Conservation (phyloP, 2,329 filamentous ascomycete genomes). For the Escovopsis sp. region DNA sequence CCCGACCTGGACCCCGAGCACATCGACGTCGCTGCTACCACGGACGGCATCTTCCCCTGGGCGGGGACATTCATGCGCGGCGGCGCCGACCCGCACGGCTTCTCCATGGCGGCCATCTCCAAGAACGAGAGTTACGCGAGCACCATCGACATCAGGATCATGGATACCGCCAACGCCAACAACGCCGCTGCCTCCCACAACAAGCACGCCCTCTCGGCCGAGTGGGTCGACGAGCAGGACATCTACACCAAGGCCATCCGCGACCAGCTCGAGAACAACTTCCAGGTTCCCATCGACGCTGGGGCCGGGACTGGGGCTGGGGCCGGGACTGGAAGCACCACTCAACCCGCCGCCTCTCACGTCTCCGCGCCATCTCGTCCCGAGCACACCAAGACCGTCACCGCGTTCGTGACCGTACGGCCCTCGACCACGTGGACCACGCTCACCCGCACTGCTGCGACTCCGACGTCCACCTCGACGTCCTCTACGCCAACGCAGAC, state of each 20-base stretch:
- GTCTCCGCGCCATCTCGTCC: no score
- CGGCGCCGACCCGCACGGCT: slow-evolving; percentile 21
- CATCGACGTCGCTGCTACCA: slow-evolving; percentile 24
- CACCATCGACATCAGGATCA: slow-evolving; percentile 25
- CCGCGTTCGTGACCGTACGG: slow-evolving; percentile 16
- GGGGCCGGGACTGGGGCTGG: no score
- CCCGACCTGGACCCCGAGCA: slow-evolving; percentile 37
- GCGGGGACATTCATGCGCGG: slow-evolving; percentile 25
- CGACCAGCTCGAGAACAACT: slow-evolving; percentile 29
- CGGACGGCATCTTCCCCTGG: slow-evolving; percentile 26
- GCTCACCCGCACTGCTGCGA: slow-evolving; percentile 7
- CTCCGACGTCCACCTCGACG: no score
- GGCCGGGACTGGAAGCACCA: no score
- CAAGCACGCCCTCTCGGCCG: slow-evolving; percentile 8
- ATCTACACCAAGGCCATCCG: slow-evolving; percentile 28
- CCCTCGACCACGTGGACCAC: slow-evolving; percentile 5
- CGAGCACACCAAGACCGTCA: slow-evolving; percentile 6
- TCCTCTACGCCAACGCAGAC: not conserved
- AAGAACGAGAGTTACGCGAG: slow-evolving; percentile 27
- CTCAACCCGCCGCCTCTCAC: no score
- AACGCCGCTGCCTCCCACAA: slow-evolving; percentile 9
- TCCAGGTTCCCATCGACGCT: slow-evolving; percentile 26
- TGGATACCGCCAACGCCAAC: slow-evolving; percentile 10
- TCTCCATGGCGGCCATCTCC: slow-evolving; percentile 18
- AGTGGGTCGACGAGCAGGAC: slow-evolving; percentile 22